Base-by-base conservation (phyloP, 176 grass and related monocot genomes). In the Alopecurus myosuroides region DNA sequence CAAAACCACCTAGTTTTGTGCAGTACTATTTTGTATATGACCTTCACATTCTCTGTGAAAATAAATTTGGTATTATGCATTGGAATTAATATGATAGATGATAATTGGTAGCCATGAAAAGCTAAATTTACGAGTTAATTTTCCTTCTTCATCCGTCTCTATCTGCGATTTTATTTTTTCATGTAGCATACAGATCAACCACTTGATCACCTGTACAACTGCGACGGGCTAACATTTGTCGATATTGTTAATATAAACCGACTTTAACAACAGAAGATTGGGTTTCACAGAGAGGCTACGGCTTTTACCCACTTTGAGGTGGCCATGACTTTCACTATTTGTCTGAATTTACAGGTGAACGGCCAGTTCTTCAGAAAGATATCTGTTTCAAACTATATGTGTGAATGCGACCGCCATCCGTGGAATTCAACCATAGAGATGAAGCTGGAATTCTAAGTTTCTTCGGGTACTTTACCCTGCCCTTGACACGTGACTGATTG, bases 281-380 rank as follows among this genome's bases (percentile, higher is more conserved):
- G 36, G 17, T 66, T 66, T 45, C 46, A 11, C 66, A 22, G 34
- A 36, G 23, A 68, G 66, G 68, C n/a, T 76, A 68, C 9, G 37
- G 29, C 57, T 51, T 76, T 64, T 50, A 84, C 56, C 56, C 57
- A 25, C 70, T 76, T 64, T 22, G 28, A 64, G 61, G 60, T 63
- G 60, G 57, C 60, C 35, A n/a, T 62, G 40, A 14, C 70, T 75
- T 74, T 5, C 30, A 68, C 22, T 49, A 25, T 63, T 60, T 33
- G 50, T 77, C 61, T 5, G 15, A 62, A 81, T 52, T 17, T 66
- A 51, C 76, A 84, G 81, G 50, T 87, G 76, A 39, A 76, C 76
- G 2, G 85, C 84, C 85, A 25, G 40, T 76, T 84, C 48, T 61
- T 84, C 39, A 80, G 68, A 87, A 64, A 91, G 76, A 76, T 66